Base-by-base conservation (phyloP, 192 early-diverging fungal genomes). In the Borealophlyctis nickersoniae region DNA sequence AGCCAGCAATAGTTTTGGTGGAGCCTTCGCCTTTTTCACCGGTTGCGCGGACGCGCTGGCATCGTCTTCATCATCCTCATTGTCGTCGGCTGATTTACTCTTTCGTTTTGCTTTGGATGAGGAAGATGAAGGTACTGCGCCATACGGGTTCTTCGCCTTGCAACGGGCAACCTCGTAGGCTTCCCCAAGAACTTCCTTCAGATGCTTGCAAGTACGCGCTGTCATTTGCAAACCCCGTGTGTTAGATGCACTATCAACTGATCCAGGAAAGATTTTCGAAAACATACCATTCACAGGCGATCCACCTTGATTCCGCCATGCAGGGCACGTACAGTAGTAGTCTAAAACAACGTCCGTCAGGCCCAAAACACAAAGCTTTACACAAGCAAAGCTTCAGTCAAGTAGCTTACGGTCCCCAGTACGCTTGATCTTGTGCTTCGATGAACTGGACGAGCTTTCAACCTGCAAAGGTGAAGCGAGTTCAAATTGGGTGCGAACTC, bases 161-260 rank as follows among this genome's bases (percentile, higher is more conserved):
- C 57, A 30, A 2, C 78, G 62, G 3, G 69, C 72, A 13, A 24
- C 23, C 49, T 80, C 78, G 56, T 77, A 80, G 1, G 22, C 60
- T 7, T 80, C 78, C 4, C 78, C 78, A 2, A 80, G 63, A 13
- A 71, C 13, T 32, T 61, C 45, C 58, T 77, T 74, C 45, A 80
- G 65, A 49, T 80, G 78, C 55, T 74, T 77, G 58, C 78, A 80
- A 1, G 66, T 67, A 13, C 78, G 52, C 5, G 73, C 77, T 78
- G n/a, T 24, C 27, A 22, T 23, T 62, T 28, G 56, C 5, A 14
- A 35, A 55, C 19, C 0, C 55, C 26, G 19, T 53, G 45, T 45
- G 28, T 24, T 26, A 36, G 57, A 26, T 1, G 27, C 1, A 16
- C 7, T 16, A n/a, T 35, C 45, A 11, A 51, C 35, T n/a, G n/a